Evolutionary conservation across 1,284 basidiomycete genomes (phyloP).

Genomic region (Puccinia polysora): DNA sequence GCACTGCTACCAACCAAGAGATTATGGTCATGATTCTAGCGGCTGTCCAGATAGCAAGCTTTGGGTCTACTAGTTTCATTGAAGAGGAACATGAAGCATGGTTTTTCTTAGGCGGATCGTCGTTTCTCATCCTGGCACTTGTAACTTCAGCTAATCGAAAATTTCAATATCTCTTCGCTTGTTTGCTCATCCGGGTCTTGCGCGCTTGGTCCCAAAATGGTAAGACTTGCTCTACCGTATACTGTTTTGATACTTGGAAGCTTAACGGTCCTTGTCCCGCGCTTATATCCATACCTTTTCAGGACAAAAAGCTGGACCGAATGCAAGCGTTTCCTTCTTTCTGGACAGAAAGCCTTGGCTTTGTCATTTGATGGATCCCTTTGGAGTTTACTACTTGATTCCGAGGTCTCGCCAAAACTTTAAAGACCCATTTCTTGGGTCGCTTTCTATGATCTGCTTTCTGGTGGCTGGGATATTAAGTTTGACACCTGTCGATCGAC

Average conservation of each 20-base stretch:
- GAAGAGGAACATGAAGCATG: slow-evolving; percentile 48
- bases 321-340: slow-evolving; percentile 4
- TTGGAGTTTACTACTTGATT: slow-evolving; percentile 15
- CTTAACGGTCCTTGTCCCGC: not conserved
- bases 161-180: not conserved
- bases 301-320: slow-evolving; percentile 30
- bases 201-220: slow-evolving; percentile 47
- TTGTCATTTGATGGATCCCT: slow-evolving; percentile 17
- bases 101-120: slow-evolving; percentile 45
- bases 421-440: not conserved
- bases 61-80: slow-evolving; percentile 47
- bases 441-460: not conserved
- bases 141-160: not conserved
- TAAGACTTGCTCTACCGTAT: not conserved
- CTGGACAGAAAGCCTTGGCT: slow-evolving; percentile 17
- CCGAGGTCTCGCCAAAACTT: no score
- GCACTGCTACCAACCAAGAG: slow-evolving; percentile 2
- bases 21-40: not conserved
- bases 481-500: slow-evolving; percentile 23
- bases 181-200: slow-evolving; percentile 42
- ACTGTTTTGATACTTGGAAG: not conserved
- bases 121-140: not conserved
- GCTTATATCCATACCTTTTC: not conserved
- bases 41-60: slow-evolving; percentile 39
- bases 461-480: slow-evolving; percentile 17